A percentile compares a stretch with the other conserved stretches of the same genome.
Conservation (phyloP, 169 alveolate species). For the Cryptosporidium viatorum region DNA sequence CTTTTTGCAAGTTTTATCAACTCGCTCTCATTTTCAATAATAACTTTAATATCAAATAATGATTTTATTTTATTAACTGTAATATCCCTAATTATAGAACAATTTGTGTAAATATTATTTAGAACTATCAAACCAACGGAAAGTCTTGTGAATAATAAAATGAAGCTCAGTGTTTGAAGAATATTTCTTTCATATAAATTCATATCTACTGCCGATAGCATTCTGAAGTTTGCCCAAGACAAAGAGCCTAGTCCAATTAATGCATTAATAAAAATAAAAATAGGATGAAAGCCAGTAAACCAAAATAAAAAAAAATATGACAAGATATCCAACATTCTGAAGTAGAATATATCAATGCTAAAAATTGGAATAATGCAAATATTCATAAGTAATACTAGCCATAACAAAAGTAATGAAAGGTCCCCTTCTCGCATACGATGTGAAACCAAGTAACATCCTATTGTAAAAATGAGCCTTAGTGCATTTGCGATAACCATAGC, state of each 20-base stretch:
- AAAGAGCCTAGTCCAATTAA: constrained; percentile 24
- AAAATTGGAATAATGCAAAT: constrained; percentile 55
- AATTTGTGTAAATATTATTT: constrained; percentile 35
- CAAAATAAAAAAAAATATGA: constrained; percentile 59
- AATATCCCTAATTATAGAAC: constrained; percentile 67
- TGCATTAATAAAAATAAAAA: constrained; percentile 32
- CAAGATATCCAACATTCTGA: constrained; percentile 39
- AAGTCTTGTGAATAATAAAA: constrained; percentile 50
- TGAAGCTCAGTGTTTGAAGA: constrained; percentile 24
- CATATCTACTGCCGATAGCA: constrained; percentile 20
- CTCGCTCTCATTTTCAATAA: constrained; percentile 61
- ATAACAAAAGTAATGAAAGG: constrained; percentile 30
- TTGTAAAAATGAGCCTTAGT: constrained; percentile 56
- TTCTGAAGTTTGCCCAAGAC: constrained; percentile 56
- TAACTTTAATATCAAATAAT: constrained; percentile 36
- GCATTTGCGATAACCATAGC: constrained; percentile 67
- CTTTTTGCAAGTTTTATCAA: constrained; percentile 46
- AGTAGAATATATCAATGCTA: constrained; percentile 40
- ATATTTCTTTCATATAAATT: constrained; percentile 10
- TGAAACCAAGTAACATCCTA: constrained; percentile 69
- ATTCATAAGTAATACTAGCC: constrained; percentile 66
- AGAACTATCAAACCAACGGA: constrained; percentile 50
- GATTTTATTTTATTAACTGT: constrained; percentile 36
- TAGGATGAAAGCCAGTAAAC: constrained; percentile 74
- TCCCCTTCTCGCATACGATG: constrained; percentile 54